phyloP scores from a whole-genome alignment of 2,329 filamentous ascomycete genomes.

The Monosporascus cannonballus region DNA sequence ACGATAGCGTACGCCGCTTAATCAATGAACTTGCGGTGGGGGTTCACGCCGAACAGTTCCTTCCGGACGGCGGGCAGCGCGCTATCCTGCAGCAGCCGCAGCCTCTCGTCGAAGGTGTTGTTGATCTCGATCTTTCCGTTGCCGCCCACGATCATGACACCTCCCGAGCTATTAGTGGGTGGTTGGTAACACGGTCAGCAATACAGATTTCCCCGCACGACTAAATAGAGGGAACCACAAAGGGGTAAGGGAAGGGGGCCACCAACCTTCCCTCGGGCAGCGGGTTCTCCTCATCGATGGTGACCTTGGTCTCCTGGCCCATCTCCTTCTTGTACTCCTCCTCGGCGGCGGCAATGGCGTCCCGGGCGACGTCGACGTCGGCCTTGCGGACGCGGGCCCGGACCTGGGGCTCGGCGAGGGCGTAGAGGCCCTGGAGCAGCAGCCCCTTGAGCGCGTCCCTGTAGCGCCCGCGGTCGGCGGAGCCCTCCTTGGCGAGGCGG shows the following conservation, averaged over 20 bases:
- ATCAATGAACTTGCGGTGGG: constrained; percentile 92
- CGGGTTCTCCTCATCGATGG: constrained; percentile 71
- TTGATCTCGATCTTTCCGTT: constrained; percentile 95
- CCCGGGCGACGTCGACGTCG: constrained; percentile 70
- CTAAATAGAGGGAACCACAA: not conserved
- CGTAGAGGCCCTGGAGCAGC: constrained; percentile 85
- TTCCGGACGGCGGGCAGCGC: constrained; percentile 79
- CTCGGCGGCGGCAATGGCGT: constrained; percentile 69
- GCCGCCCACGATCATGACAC: constrained; percentile 72
- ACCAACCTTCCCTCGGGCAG: constrained; percentile 80
- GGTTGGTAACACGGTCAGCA: constrained; percentile 1
- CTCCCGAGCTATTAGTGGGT: constrained; percentile 61
- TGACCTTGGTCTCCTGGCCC: constrained; percentile 62
- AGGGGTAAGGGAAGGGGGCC: not conserved
- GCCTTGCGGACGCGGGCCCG: constrained; percentile 70
- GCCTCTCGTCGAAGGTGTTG: constrained; percentile 92
- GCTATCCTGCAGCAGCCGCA: constrained; percentile 77
- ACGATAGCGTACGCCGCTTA: constrained; percentile 36
- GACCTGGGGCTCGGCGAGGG: constrained; percentile 74
- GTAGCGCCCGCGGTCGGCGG: constrained; percentile 70
- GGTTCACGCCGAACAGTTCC: constrained; percentile 88
- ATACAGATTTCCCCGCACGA: no score
- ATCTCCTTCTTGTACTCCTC: constrained; percentile 79
- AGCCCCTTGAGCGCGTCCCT: constrained; percentile 69
- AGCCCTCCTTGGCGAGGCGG: constrained; percentile 57